phyloP scores from a whole-genome alignment of 768 basidiomycete species.

The Cystofilobasidium ferigula region DNA sequence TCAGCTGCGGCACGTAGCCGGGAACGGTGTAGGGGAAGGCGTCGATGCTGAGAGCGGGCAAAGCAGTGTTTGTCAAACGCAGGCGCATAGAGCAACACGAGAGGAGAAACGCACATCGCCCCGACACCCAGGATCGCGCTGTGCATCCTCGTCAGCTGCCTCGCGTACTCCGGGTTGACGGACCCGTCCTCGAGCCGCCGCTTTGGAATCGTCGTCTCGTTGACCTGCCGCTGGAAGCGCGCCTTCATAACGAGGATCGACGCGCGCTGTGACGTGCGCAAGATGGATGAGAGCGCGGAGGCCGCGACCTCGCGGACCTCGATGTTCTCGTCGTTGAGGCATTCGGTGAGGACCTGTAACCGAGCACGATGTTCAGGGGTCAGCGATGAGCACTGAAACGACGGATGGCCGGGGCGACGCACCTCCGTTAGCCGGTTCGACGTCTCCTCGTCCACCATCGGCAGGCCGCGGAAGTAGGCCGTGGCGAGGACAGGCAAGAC shows the following conservation, averaged over 20 bases:
- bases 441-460: conserved; percentile 58
- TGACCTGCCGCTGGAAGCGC: conserved; percentile 63
- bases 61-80: not conserved
- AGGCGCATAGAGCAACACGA: not conserved
- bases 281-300: conserved; percentile 60
- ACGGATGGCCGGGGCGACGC: not conserved
- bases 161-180: conserved; percentile 56
- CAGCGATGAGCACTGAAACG: not conserved
- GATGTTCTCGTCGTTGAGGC: conserved; percentile 77
- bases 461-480: conserved; percentile 80
- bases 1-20: conserved; percentile 72
- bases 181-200: conserved; percentile 40
- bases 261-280: conserved; percentile 80
- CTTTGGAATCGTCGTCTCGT: conserved; percentile 53
- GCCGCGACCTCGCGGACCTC: conserved; percentile 80
- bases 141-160: conserved; percentile 61
- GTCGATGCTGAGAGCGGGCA: conserved; percentile 45
- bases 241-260: conserved; percentile 77
- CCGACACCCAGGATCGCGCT: conserved; percentile 89
- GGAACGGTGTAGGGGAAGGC: conserved; percentile 94
- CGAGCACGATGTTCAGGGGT: not conserved
- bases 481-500: conserved; percentile 77
- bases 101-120: conserved; percentile 44
- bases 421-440: conserved; percentile 69
- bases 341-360: conserved; percentile 54